A percentile compares a stretch with the other conserved stretches of the same genome.
phyloP scores from a whole-genome alignment of 2,329 filamentous ascomycete species.

The Exophiala spinifera region DNA sequence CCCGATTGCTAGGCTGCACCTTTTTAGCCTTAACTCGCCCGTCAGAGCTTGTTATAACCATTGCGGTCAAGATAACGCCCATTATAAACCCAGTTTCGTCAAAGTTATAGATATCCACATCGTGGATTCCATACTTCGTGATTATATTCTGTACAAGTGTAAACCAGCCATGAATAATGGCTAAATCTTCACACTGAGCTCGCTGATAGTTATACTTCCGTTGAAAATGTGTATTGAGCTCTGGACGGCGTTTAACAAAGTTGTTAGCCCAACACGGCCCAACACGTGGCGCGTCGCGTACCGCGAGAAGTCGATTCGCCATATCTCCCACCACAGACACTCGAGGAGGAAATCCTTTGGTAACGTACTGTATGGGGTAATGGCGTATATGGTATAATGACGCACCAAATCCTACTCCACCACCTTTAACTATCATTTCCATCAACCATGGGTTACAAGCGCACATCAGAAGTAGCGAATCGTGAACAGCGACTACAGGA shows the following conservation, averaged over 20 bases:
- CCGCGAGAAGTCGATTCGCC: slow-evolving; percentile 27
- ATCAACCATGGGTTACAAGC: too few relatives aligned
- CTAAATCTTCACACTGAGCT: slow-evolving; percentile 22
- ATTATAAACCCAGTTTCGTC: slow-evolving; percentile 26
- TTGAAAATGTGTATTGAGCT: slow-evolving; percentile 28
- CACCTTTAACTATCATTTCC: too few relatives aligned
- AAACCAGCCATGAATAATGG: slow-evolving; percentile 20
- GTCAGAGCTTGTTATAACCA: slow-evolving; percentile 25
- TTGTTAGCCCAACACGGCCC: slow-evolving; percentile 29
- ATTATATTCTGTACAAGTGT: slow-evolving; percentile 9
- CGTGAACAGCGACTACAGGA: too few relatives aligned
- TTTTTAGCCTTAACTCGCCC: slow-evolving; percentile 12
- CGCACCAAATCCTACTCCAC: too few relatives aligned
- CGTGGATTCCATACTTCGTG: slow-evolving; percentile 12
- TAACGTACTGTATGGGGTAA: too few relatives aligned
- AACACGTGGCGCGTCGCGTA: slow-evolving; percentile 25
- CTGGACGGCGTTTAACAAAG: slow-evolving; percentile 32
- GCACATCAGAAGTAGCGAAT: too few relatives aligned
- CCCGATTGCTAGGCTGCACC: slow-evolving; percentile 19
- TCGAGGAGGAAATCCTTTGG: too few relatives aligned
- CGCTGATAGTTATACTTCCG: slow-evolving; percentile 21
- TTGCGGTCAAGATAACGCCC: slow-evolving; percentile 16
- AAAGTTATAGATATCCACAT: slow-evolving; percentile 28
- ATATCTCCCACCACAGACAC: slow-evolving; percentile 29
- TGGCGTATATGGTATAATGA: too few relatives aligned